A percentile compares a stretch with the other conserved stretches of the same genome.
Evolutionary conservation across 116 monocot genomes (phyloP).

Genomic region (Posidonia oceanica): DNA sequence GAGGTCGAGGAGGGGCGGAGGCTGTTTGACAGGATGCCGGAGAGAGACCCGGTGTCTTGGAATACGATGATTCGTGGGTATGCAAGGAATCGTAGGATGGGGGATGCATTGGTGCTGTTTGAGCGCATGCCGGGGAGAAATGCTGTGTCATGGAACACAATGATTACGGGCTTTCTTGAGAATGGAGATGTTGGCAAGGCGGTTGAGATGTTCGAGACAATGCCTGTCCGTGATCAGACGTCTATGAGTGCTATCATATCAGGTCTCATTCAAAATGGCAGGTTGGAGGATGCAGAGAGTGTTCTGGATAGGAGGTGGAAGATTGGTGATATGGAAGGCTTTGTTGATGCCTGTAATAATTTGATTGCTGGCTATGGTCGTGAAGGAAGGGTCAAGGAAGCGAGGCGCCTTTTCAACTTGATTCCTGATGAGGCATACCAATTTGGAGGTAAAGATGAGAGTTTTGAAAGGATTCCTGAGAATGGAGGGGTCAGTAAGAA

Average conservation of each 20-base stretch:
- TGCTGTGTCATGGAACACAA: constrained; percentile 43
- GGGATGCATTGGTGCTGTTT: constrained; percentile 31
- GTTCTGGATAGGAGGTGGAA: constrained; percentile 16
- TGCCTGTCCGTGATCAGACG: constrained; percentile 26
- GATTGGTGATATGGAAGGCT: constrained; percentile 9
- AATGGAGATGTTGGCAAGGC: constrained; percentile 27
- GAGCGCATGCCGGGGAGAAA: constrained; percentile 39
- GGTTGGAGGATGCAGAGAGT: constrained; percentile 31
- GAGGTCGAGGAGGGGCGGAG: constrained; percentile 24
- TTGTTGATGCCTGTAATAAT: constrained; percentile 48
- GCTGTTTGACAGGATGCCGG: constrained; percentile 43
- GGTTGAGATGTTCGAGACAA: constrained; percentile 29
- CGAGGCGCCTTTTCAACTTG: constrained; percentile 30
- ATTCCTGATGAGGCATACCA: constrained; percentile 14
- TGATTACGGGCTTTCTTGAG: constrained; percentile 40
- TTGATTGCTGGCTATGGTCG: constrained; percentile 46
- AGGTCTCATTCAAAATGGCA: constrained; percentile 33
- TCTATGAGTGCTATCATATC: constrained; percentile 32
- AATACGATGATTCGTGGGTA: constrained; percentile 53
- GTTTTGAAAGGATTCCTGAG: not conserved
- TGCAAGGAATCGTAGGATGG: constrained; percentile 22
- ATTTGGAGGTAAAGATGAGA: too few relatives aligned
- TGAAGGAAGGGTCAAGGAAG: constrained; percentile 32
- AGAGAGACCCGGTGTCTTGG: constrained; percentile 39
- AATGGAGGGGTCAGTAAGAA: constrained; percentile 25